Percentiles rank a stretch among this genome's conserved stretches.
Conservation (phyloP, 371 early-diverging fungal species). For the Actinomortierella wolfii region DNA sequence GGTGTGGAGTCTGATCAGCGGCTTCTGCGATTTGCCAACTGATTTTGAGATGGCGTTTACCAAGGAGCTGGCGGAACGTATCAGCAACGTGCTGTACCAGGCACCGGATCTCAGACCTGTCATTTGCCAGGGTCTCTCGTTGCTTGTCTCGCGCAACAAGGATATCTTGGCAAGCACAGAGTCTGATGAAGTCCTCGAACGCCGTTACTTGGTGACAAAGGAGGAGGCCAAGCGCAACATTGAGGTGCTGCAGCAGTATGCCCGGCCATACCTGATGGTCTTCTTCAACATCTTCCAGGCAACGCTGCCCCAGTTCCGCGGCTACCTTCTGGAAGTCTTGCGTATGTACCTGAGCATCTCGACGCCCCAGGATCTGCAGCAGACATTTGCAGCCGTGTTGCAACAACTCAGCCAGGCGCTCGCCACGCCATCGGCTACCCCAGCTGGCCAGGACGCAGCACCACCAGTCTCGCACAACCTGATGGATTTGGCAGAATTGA, state of each 20-base stretch:
- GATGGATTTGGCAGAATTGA: slow-evolving; percentile 74
- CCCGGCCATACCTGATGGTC: slow-evolving; percentile 78
- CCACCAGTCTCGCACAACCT: slow-evolving; percentile 76
- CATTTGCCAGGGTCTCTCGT: slow-evolving; percentile 76
- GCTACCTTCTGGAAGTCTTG: slow-evolving; percentile 75
- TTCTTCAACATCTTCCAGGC: slow-evolving; percentile 83
- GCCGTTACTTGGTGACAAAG: slow-evolving; percentile 59
- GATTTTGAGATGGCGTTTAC: slow-evolving; percentile 72
- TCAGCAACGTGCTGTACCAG: slow-evolving; percentile 68
- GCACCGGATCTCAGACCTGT: slow-evolving; percentile 80
- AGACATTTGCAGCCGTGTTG: slow-evolving; percentile 68
- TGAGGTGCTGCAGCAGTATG: slow-evolving; percentile 65
- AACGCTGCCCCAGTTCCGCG: slow-evolving; percentile 68
- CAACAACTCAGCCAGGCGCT: slow-evolving; percentile 67
- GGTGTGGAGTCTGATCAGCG: slow-evolving; percentile 88
- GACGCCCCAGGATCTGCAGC: slow-evolving; percentile 56
- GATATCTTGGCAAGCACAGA: slow-evolving; percentile 52
- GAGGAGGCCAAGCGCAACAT: slow-evolving; percentile 64
- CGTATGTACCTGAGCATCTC: slow-evolving; percentile 69
- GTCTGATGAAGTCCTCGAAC: slow-evolving; percentile 55
- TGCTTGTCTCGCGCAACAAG: slow-evolving; percentile 74
- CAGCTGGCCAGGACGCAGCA: slow-evolving; percentile 51
- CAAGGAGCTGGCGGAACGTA: slow-evolving; percentile 68
- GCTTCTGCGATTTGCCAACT: slow-evolving; percentile 82
- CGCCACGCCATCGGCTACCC: slow-evolving; percentile 43